Conservation (phyloP, 75 land plant species). For the Selaginella tamariscina region DNA sequence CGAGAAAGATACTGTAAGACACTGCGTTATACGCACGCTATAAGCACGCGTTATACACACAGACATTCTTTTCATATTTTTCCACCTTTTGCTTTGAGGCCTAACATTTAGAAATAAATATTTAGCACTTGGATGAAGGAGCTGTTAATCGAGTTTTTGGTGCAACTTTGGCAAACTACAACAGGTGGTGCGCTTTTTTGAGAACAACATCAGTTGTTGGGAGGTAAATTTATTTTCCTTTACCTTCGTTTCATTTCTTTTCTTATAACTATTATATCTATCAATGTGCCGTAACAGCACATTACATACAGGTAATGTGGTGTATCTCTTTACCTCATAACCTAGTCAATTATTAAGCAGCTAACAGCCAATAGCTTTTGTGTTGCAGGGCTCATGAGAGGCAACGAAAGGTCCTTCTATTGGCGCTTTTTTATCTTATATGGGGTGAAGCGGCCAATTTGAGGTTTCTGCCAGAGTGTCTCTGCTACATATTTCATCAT, state of each 20-base stretch:
- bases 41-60: not conserved
- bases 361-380: no score
- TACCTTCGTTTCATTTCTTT: not conserved
- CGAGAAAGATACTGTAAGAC: constrained; percentile 1
- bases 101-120: no score
- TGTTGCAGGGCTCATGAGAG: not conserved
- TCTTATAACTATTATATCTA: no score
- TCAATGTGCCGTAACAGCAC: no score
- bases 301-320: no score
- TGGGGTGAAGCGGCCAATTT: constrained; percentile 99
- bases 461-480: constrained; percentile 92
- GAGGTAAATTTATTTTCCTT: not conserved
- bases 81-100: no score
- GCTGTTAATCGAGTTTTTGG: not conserved
- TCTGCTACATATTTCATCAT: constrained; percentile 91
- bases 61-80: no score
- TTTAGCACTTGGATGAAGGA: not conserved
- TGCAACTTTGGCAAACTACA: not conserved
- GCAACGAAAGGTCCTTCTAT: constrained; percentile 2
- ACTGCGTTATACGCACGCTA: not conserved
- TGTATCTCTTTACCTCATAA: no score
- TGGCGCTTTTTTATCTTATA: constrained; percentile 51
- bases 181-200: not conserved
- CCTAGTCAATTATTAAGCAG: no score
- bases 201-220: not conserved